These are phyloP conservation scores for Phytophthora pistaciae DNA, from an alignment of 352 stramenopile genomes.

Conservation along the genomic window DNA sequence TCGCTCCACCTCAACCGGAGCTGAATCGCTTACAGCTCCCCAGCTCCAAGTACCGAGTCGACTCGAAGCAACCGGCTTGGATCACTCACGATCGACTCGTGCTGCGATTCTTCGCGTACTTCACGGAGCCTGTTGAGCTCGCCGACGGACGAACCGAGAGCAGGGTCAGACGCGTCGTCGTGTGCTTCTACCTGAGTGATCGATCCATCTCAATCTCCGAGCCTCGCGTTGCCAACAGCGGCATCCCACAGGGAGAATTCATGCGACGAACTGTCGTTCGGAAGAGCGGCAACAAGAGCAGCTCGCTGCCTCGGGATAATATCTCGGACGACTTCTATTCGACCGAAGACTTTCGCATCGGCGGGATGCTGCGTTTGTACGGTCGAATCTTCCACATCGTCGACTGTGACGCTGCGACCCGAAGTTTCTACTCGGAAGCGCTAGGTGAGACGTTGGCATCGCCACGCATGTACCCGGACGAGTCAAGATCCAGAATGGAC, in stretches of 20 bases:
- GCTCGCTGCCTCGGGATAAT: conserved; percentile 29
- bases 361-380: conserved; percentile 81
- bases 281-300: conserved; percentile 38
- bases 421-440: conserved; percentile 81
- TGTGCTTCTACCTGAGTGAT: conserved; percentile 90
- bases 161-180: conserved; percentile 63
- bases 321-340: conserved; percentile 42
- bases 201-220: conserved; percentile 89
- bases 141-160: conserved; percentile 22
- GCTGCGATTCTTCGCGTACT: conserved; percentile 93
- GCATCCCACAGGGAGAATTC: conserved; percentile 91
- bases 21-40: conserved; percentile 19
- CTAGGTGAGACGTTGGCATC: conserved; percentile 39
- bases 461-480: conserved; percentile 82
- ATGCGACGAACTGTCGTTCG: conserved; percentile 71
- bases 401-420: conserved; percentile 90
- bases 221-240: conserved; percentile 87
- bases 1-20: conserved; percentile 20
- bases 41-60: conserved; percentile 58
- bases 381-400: conserved; percentile 86
- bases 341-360: conserved; percentile 84
- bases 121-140: conserved; percentile 48
- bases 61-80: conserved; percentile 65
- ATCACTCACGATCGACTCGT: conserved; percentile 84
- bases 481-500: conserved; percentile 54